Conservation (phyloP, 257 asterid species). For the Cordia subcordata region DNA sequence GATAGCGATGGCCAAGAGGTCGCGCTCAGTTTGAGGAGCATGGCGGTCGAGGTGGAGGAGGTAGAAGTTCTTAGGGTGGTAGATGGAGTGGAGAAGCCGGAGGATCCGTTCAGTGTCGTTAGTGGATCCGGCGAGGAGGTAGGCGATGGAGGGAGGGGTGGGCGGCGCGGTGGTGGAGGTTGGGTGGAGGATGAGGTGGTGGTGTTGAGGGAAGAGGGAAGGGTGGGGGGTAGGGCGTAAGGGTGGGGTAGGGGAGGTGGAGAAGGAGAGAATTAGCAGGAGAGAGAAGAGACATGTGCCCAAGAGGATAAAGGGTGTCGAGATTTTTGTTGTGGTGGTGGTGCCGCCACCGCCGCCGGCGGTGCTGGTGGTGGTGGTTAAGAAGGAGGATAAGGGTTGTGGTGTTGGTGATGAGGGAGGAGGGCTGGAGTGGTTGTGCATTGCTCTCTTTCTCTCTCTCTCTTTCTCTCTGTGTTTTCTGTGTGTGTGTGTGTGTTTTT, state of each 20-base stretch:
- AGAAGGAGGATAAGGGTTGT: constrained; percentile 16
- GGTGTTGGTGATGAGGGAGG: constrained; percentile 21
- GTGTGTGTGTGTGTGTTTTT: too few relatives aligned
- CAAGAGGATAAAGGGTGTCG: constrained; percentile 35
- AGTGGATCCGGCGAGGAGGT: constrained; percentile 72
- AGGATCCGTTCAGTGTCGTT: constrained; percentile 54
- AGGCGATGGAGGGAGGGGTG: constrained; percentile 68
- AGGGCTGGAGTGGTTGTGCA: constrained; percentile 20
- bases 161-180: constrained; percentile 30
- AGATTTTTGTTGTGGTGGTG: constrained; percentile 14
- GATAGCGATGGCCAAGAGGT: constrained; percentile 45
- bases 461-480: too few relatives aligned
- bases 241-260: constrained; percentile 36
- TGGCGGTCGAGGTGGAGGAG: constrained; percentile 67
- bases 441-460: too few relatives aligned
- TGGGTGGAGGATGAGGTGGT: constrained; percentile 10
- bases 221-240: constrained; percentile 54
- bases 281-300: constrained; percentile 56
- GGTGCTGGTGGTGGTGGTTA: constrained; percentile 20
- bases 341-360: constrained; percentile 13
- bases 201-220: constrained; percentile 34
- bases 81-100: constrained; percentile 61
- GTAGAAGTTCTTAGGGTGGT: constrained; percentile 77
- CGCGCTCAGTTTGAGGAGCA: constrained; percentile 63
- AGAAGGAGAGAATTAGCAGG: constrained; percentile 49